Evolutionary conservation across 2,329 filamentous ascomycete genomes (phyloP), one percentile per base, ranked within the genome.

Genomic region (Calonectria hawksworthii): DNA sequence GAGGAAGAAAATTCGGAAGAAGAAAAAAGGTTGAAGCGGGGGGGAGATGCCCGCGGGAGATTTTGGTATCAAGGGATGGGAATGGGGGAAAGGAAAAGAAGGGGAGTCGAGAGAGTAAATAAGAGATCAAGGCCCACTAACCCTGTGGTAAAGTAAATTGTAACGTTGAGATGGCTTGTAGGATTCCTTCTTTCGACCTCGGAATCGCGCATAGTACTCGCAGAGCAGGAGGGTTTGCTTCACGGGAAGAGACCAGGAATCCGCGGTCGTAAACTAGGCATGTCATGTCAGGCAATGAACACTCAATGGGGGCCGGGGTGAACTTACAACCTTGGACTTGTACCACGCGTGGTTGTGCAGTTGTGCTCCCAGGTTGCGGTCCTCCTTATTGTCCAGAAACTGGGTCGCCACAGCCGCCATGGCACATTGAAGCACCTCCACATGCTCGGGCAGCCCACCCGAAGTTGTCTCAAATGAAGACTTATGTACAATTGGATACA

Each of bases 391-490:
- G 64, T 85, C 82, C 68, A 90, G 83, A 74, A 86, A 88, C 78
- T 91, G 89, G 28, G 89, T 88, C 59, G 88, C 90, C 36, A 91
- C 81, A n/a, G 90, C 90, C 28, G 89, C 90, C 90, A 92, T 91
- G 74, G 89, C 89, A 74, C 86, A 90, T 18, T 84, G 86, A 59
- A 91, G 83, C 52, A 89, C 82, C 68, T 89, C 87, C 9, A 82
- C 44, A 34, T 84, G 82, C 68, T 88, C 86, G 6, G 83, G 82
- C 10, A 74, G 73, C 32, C 69, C 76, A 14, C 77, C 78, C 8
- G 79, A 74, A 23, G 82, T 82, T 32, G 82, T 83, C 71, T 89
- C 87, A 51, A 88, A 86, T 18, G 86, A 87, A 28, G 83, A 81
- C 72, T 85, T 86, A 81, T 92, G 90, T 32, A 91, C 84, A 32